Evolutionary conservation across 257 asterid genomes (phyloP), one percentile per base, ranked within the genome.

Genomic region (Solanum neorickii): DNA sequence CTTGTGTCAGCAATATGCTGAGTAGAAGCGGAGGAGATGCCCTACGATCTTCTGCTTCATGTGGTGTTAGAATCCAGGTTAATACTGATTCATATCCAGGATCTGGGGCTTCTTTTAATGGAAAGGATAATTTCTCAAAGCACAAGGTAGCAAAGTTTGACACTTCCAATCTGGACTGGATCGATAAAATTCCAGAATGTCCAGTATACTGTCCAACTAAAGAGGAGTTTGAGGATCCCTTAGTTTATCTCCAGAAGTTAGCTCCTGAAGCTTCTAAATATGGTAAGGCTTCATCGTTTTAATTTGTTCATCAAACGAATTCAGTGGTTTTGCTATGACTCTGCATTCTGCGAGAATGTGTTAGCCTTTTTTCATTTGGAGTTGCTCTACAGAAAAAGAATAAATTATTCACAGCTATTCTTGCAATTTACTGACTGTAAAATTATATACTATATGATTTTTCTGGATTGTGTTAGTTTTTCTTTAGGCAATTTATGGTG

Each of bases 231-330:
- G 94, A 95, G 90, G 99, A 97, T 91, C 99, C 99, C 82, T 88
- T 97, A 88, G 92, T 93, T 82, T 97, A 93, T 93, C 89, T 97
- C 88, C 98, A 93, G 90, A 97, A 94, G 93, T 95, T 97, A 85
- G 98, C 99, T 87, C 99, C 98, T 42, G 98, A 94, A 89, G 99
- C 99, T 88, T 96, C 98, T 8, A 94, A 91, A 97, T 94, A 93
- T 89, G 99, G 99, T 95, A 93, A 87, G 70, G 62, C 80, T 65
- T 66, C 76, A 56, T 66, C 60, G 31, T 69, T 29, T 41, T 68
- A 76, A 10, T 15, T 78, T 78, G 65, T 44, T 9, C 14, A 25
- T 44, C 62, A 46, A 44, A 78, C 25, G 11, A 78, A 78, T 25
- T 44, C 41, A 27, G 85, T 80, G 68, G 66, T 47, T 46, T 47